These are phyloP conservation scores for Prunus campanulata DNA, from an alignment of 306 rosid species.

Conservation along the genomic window DNA sequence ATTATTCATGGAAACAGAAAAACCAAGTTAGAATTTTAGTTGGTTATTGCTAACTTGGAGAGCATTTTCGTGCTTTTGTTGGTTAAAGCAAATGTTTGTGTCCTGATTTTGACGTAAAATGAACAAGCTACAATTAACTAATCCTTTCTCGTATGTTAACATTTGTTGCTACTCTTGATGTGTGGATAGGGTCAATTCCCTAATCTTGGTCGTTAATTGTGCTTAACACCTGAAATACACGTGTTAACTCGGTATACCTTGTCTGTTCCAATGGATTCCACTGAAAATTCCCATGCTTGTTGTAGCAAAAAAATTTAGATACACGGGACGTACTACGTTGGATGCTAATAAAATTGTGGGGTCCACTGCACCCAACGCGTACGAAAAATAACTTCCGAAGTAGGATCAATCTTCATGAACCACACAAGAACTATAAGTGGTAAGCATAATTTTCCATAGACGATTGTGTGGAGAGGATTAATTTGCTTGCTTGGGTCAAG, in stretches of 20 bases:
- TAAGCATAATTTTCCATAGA: neutral
- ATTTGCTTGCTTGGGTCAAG: neutral
- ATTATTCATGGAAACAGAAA: neutral
- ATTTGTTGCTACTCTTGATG: neutral
- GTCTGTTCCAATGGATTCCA: too few species aligned
- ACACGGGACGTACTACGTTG: neutral
- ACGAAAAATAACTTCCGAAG: neutral
- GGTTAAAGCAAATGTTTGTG: neutral
- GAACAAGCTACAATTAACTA: neutral
- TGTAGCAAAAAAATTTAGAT: neutral
- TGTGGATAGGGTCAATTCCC: neutral
- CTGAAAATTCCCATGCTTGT: neutral
- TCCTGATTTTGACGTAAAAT: neutral
- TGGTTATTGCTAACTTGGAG: neutral
- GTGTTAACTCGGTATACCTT: too few species aligned
- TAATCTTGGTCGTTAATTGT: neutral
- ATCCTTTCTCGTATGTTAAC: neutral
- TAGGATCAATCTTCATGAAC: neutral
- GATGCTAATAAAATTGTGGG: neutral
- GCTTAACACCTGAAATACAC: neutral
- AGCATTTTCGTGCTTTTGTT: neutral
- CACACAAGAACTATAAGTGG: neutral
- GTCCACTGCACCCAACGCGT: neutral
- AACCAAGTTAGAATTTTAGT: neutral
- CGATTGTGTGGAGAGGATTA: neutral